These are phyloP conservation scores for Ceratocystis eucalypticola DNA, from an alignment of 2,329 filamentous ascomycete species.

Conservation along the genomic window DNA sequence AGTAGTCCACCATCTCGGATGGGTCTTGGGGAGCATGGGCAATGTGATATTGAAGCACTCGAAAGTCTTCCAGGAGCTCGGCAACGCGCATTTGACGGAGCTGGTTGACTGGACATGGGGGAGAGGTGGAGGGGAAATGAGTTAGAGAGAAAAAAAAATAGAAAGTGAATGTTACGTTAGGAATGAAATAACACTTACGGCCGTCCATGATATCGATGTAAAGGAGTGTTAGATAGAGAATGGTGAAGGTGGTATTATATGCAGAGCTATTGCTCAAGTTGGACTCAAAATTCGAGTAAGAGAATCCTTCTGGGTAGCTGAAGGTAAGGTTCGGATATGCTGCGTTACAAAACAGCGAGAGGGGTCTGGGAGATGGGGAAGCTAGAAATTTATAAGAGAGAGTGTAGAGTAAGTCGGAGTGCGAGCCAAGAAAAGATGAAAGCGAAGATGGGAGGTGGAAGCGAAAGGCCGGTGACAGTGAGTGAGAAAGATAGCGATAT, in stretches of 20 bases:
- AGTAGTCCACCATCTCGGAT: slow-evolving; percentile 42
- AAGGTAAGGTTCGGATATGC: too few species aligned
- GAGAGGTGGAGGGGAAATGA: slow-evolving; percentile 6
- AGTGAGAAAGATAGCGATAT: background rate
- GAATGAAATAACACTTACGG: slow-evolving; percentile 20
- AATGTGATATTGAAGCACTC: slow-evolving; percentile 48
- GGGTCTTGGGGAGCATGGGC: slow-evolving; percentile 44
- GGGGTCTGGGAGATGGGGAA: background rate
- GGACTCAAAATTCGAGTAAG: background rate
- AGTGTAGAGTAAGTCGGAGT: background rate
- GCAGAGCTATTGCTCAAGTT: background rate
- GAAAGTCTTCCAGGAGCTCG: slow-evolving; percentile 49
- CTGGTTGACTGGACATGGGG: slow-evolving; percentile 40
- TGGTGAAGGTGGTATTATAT: background rate
- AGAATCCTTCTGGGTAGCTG: background rate
- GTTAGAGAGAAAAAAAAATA: background rate
- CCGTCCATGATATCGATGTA: slow-evolving; percentile 22
- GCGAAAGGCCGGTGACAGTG: background rate
- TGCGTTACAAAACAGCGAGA: too few species aligned
- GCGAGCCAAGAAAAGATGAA: background rate
- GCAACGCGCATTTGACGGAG: slow-evolving; percentile 46
- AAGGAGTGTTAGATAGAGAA: background rate
- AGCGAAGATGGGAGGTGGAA: background rate
- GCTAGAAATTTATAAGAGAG: background rate
- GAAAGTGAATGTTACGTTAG: background rate